Evolutionary conservation across 257 asterid species (phyloP), one percentile per base, ranked within the genome.

Genomic region (Capsicum baccatum): DNA sequence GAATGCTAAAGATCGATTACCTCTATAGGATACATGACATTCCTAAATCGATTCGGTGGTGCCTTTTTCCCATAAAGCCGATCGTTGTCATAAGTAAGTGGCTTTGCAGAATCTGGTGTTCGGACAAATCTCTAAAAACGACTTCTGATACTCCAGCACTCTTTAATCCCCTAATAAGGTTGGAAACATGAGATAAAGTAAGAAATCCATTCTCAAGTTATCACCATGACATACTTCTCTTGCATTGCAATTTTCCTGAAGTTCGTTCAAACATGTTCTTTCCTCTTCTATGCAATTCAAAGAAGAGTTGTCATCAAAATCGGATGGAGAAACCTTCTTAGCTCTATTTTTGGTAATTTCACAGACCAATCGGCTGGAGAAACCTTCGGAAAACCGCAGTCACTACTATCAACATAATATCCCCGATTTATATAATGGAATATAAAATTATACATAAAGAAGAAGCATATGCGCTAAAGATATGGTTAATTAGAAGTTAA

Each of bases 1-100:
- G 10, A 33, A 39, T 66, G 83, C 71, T 58, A 14, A 39, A 74
- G 74, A 70, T 44, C 33, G 84, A 81, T 87, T 93, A 93, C 97
- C 97, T 90, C 90, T 84, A 89, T 37, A 19, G 93, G 91, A 78
- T 91, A 84, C 84, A 73, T 87, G 88, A 42, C 68, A 83, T 79
- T 83, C 78, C 82, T 63, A 80, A 44, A 8, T 60, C 26, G 84
- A 83, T 79, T 60, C 58, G 59, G 67, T 71, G 88, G 84, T 62
- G 76, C 71, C 54, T 37, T 66, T 83, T 57, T 88, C 86, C 81
- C 84, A 84, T 9, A 35, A 83, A 60, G 87, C 79, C 71, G 84
- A 81, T 47, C 35, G 48, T 76, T 64, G 85, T 80, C 85, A 39
- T 82, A 66, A 59, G 48, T 19, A 35, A 58, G 60, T 48, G 87